A percentile compares a stretch with the other conserved stretches of the same genome.
phyloP scores from a whole-genome alignment of 805 yeast species.

The Yarrowia divulgata region DNA sequence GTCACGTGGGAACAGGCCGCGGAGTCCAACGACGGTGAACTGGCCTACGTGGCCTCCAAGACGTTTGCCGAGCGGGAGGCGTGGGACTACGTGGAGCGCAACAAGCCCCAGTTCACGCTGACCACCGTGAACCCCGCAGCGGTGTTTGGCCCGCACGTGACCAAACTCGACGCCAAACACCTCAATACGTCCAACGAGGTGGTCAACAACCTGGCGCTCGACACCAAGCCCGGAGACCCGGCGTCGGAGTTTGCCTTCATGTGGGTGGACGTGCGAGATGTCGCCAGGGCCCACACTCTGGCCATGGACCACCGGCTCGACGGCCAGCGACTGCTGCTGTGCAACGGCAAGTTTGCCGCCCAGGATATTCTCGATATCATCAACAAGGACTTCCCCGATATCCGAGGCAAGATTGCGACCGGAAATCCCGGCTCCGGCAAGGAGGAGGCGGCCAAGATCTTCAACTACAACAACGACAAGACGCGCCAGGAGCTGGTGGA shows the following conservation, averaged over 20 bases:
- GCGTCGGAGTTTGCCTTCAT: constrained; percentile 42
- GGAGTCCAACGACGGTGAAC: neutral
- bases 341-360: constrained; percentile 42
- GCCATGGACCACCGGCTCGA: constrained; percentile 52
- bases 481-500: constrained; percentile 15
- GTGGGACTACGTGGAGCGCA: constrained; percentile 56
- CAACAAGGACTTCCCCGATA: constrained; percentile 32
- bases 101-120: constrained; percentile 45
- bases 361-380: constrained; percentile 43
- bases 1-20: constrained; percentile 47
- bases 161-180: constrained; percentile 45
- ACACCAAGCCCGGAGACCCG: constrained; percentile 3
- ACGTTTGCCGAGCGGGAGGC: constrained; percentile 64
- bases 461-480: constrained; percentile 18
- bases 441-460: neutral
- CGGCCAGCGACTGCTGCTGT: constrained; percentile 44
- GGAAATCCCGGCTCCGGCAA: constrained; percentile 8
- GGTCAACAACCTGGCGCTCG: constrained; percentile 8
- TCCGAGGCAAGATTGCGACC: constrained; percentile 15
- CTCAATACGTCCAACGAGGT: constrained; percentile 51
- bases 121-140: constrained; percentile 48
- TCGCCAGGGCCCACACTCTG: constrained; percentile 62
- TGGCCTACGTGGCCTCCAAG: constrained; percentile 55
- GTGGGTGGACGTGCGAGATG: constrained; percentile 66
- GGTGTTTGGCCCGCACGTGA: constrained; percentile 49